phyloP scores from a whole-genome alignment of 2,329 filamentous ascomycete genomes.

The Penicillium sp. region DNA sequence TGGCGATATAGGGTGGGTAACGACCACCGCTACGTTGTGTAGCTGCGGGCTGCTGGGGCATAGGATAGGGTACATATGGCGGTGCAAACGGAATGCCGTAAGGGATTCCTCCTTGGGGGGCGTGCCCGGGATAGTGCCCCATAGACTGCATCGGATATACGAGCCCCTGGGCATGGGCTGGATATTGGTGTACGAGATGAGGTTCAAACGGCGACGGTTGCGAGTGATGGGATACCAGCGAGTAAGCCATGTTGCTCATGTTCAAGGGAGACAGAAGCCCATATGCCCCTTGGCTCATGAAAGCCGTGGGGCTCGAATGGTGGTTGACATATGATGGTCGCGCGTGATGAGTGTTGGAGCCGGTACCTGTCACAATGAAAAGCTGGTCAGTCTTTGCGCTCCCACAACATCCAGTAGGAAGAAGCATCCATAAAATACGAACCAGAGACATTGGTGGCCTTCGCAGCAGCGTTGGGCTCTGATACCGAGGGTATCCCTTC shows the following conservation, averaged over 20 bases:
- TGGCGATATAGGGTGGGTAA: slow-evolving; percentile 24
- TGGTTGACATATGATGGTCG: slow-evolving; percentile 22
- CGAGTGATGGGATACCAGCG: slow-evolving; percentile 27
- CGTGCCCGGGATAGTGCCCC: slow-evolving; percentile 23
- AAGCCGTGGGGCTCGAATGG: slow-evolving; percentile 17
- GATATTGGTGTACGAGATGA: slow-evolving; percentile 28
- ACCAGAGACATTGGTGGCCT: too few species aligned
- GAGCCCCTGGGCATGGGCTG: slow-evolving; percentile 26
- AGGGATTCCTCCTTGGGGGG: slow-evolving; percentile 17
- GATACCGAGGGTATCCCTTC: slow-evolving; percentile 11
- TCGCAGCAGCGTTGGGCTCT: slow-evolving; percentile 10
- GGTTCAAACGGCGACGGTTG: slow-evolving; percentile 28
- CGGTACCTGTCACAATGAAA: slow-evolving; percentile 6
- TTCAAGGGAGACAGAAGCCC: slow-evolving; percentile 24
- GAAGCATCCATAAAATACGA: too few species aligned
- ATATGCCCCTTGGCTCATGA: slow-evolving; percentile 20
- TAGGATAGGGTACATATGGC: slow-evolving; percentile 30
- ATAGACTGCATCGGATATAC: slow-evolving; percentile 32
- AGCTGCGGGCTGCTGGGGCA: slow-evolving; percentile 23
- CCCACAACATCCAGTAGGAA: too few species aligned
- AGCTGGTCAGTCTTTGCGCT: not conserved
- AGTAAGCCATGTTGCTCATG: slow-evolving; percentile 32
- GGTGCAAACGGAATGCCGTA: slow-evolving; percentile 28
- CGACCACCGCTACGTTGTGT: slow-evolving; percentile 15
- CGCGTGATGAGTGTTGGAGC: slow-evolving; percentile 6